Percentiles rank a stretch among this genome's conserved stretches.
phyloP scores from a whole-genome alignment of 2,329 filamentous ascomycete species.

The Ciborinia camelliae region DNA sequence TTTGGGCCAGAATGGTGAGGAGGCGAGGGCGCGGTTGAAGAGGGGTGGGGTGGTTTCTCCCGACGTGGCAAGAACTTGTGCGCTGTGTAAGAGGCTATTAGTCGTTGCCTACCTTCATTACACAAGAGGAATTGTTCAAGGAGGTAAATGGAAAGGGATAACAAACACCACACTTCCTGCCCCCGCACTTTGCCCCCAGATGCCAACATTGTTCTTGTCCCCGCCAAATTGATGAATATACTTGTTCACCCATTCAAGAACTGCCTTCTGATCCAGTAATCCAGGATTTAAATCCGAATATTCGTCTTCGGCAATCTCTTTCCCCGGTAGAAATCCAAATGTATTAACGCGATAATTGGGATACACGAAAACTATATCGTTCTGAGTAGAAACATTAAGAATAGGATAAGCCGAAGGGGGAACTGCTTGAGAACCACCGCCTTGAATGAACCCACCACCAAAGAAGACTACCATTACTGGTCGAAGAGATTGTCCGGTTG shows the following conservation, averaged over 20 bases:
- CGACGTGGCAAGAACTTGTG: constrained; percentile 49
- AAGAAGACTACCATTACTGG: constrained; percentile 60
- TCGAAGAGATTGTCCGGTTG: constrained; percentile 41
- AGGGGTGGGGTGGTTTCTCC: constrained; percentile 43
- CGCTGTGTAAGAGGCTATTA: constrained; percentile 25
- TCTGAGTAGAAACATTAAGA: constrained; percentile 50
- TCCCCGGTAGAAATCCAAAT: constrained; percentile 65
- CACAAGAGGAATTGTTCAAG: background rate
- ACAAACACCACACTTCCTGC: constrained; percentile 47
- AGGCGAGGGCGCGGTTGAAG: constrained; percentile 50
- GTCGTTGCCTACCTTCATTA: background rate
- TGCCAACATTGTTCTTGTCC: constrained; percentile 52
- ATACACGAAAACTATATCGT: constrained; percentile 53
- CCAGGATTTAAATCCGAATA: constrained; percentile 58
- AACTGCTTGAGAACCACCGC: constrained; percentile 51
- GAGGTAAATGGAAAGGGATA: background rate
- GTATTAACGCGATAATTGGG: constrained; percentile 63
- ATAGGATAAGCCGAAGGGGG: constrained; percentile 57
- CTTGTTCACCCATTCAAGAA: constrained; percentile 56
- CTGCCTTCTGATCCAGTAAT: constrained; percentile 56
- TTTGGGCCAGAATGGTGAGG: constrained; percentile 52
- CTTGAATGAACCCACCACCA: constrained; percentile 59
- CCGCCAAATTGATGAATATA: constrained; percentile 60
- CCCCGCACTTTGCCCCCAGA: constrained; percentile 59
- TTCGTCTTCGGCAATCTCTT: constrained; percentile 49